Evolutionary conservation across 2,329 filamentous ascomycete species (phyloP), one percentile per base, ranked within the genome.

Genomic region (Phoma sp.): DNA sequence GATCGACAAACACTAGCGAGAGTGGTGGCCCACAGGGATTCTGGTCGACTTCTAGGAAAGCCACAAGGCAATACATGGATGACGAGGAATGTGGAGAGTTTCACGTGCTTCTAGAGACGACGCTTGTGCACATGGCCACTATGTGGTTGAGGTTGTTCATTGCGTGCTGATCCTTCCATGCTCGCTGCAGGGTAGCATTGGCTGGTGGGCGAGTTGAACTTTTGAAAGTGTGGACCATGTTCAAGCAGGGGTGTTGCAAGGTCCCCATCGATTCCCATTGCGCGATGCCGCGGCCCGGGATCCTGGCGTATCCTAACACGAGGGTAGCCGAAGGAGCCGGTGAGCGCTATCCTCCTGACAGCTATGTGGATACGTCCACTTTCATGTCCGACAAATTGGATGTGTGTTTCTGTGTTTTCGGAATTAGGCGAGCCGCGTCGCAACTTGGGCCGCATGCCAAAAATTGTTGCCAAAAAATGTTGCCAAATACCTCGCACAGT

Each of bases 331-430:
- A 43, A 20, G 12, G 38, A 29, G 14, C 39, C 32, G 39, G 15
- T 39, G 45, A 33, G 20, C 39, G 18, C 51, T 42, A 54, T 30
- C 2, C 38, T 48, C n/a, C n/a, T 48, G 45, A 54, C 51, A 48
- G 50, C 26, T n/a, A 25, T 14, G 38, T 32, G 10, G 39, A 42
- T 36, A 33, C 30, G 18, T 11, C 38, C 2, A 6, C 3, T 20
- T 7, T 39, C n/a, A 30, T 9, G 18, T 20, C 14, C 25, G 30
- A 21, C 51, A 33, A 54, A 48, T 54, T 11, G 18, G 11, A 34
- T 17, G 14, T 28, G 26, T 14, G 20, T 15, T 34, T 32, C 32
- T 9, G 17, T 20, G 25, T 15, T 34, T 34, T 32, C 33, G 33
- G 15, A 7, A 26, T 26, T 25, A 40, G 15, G 29, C 29, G 21